Evolutionary conservation across 108 stramenopile genomes (phyloP), one percentile per base, ranked within the genome.

Genomic region (Nitzschia palea): DNA sequence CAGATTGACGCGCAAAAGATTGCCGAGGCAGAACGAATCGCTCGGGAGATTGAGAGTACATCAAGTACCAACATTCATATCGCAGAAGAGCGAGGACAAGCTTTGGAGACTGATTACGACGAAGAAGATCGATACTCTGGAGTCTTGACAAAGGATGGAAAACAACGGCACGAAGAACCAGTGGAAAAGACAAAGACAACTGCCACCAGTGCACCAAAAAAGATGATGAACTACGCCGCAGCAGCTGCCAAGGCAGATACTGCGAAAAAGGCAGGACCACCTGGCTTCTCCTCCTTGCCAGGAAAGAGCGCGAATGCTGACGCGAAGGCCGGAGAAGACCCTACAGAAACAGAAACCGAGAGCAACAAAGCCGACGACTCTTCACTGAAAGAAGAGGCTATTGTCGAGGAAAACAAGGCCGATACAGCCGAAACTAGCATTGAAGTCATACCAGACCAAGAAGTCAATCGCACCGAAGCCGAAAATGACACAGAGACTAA

Each of bases 21-120:
- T 35, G 61, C 68, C 0, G 73, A 81, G 27, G 97, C 97, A 8
- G 95, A 96, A 53, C 78, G 90, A 12, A 79, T 98, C 45, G 97
- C 97, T 2, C 70, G 75, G 32, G 91, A 96, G 67, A 98, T 98
- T 69, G 95, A 98, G 65, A 64, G 68, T 25, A 78, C 84, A 42
- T 43, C 80, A 1, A 88, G 79, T 50, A 57, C 79, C 65, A 98
- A 98, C 63, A 80, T 91, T 26, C 97, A 98, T 78, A 54, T 98
- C 36, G 82, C 84, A 17, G 96, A 98, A 81, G 97, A 98, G 76
- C 85, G 97, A 45, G 91, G 91, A 43, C 92, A 91, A 20, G 73
- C 57, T 56, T 62, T 93, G 27, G 60, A 73, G 44, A 78, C 79
- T 3, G 95, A 90, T 68, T 92, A 78, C 64, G 95, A 95, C 48